Evolutionary conservation across 805 yeast genomes (phyloP), one percentile per base, ranked within the genome.

Genomic region (Hanseniaspora opuntiae): DNA sequence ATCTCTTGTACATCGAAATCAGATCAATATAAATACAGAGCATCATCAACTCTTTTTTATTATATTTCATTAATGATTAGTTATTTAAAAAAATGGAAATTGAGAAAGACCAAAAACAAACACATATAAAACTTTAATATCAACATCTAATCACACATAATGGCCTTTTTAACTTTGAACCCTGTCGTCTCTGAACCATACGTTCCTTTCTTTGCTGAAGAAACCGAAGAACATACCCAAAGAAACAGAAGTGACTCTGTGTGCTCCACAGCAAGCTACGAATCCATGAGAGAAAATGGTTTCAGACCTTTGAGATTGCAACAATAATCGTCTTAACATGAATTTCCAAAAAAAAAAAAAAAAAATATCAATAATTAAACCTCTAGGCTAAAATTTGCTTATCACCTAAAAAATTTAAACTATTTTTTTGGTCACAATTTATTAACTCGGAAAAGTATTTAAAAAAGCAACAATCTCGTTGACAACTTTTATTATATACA

Each of bases 101-200:
- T n/a, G n/a, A n/a, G n/a, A n/a, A n/a, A n/a, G n/a, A n/a, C 33
- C 33, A 30, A 30, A 30, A 10, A 30, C 4, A 30, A 11, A 30
- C 2, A 30, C 14, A 30, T 4, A 25, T 11, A 30, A 30, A 11
- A 30, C 16, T 3, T 4, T 25, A 35, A 45, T 20, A 45, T 28
- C 40, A 10, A 8, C 11, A 33, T 45, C 28, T 22, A 33, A 42
- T 6, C 12, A n/a, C 12, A 2, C 10, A 45, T 4, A 52, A 52
- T 52, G 55, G 52, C 45, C 52, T 52, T 39, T 38, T 52, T 52
- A 52, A 46, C 47, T 24, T 28, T 52, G 41, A 40, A 40, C 41
- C 52, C 55, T 33, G 55, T 41, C 20, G 33, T 47, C n/a, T 42
- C 44, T 28, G 28, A 46, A 52, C 44, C 55, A 32, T 52, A 20